These are phyloP conservation scores for Leccinum aurantiacum DNA, from an alignment of 768 basidiomycete genomes.

Conservation along the genomic window DNA sequence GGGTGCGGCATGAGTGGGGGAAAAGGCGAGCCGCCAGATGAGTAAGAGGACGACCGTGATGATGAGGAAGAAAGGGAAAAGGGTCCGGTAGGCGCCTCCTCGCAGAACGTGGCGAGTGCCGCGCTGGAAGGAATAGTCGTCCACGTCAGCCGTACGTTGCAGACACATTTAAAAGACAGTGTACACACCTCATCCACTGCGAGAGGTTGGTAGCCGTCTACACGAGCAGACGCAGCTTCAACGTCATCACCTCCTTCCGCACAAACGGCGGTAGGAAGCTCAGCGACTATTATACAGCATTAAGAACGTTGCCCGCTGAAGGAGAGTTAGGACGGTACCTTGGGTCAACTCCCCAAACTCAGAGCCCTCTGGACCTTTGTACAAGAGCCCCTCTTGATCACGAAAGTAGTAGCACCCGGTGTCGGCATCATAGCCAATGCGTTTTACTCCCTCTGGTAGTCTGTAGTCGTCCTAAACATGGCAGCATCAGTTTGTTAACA, in stretches of 20 bases:
- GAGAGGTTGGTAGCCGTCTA: constrained; percentile 59
- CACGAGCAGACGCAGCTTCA: constrained; percentile 53
- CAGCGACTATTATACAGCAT: constrained; percentile 26
- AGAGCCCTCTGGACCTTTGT: constrained; percentile 61
- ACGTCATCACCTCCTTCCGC: constrained; percentile 41
- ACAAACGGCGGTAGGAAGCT: constrained; percentile 29
- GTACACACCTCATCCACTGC: constrained; percentile 47
- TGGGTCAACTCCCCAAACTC: constrained; percentile 53
- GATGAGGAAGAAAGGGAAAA: constrained; percentile 74
- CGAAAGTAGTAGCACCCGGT: constrained; percentile 64
- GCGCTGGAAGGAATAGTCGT: constrained; percentile 23
- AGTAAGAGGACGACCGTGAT: constrained; percentile 62
- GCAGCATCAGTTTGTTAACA: neutral
- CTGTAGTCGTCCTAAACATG: constrained; percentile 47
- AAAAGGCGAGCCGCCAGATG: constrained; percentile 58
- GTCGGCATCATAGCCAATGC: constrained; percentile 79
- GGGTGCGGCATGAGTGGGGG: constrained; percentile 28
- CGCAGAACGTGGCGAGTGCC: constrained; percentile 34
- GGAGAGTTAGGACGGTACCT: constrained; percentile 31
- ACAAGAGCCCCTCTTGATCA: constrained; percentile 50
- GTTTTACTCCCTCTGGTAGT: constrained; percentile 53
- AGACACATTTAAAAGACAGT: neutral
- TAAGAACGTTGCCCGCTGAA: neutral
- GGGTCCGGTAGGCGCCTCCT: constrained; percentile 52
- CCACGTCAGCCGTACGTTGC: constrained; percentile 11